Percentiles rank a stretch among this genome's conserved stretches.
Evolutionary conservation across 257 asterid species (phyloP).

Genomic region (Scutellaria minor): DNA sequence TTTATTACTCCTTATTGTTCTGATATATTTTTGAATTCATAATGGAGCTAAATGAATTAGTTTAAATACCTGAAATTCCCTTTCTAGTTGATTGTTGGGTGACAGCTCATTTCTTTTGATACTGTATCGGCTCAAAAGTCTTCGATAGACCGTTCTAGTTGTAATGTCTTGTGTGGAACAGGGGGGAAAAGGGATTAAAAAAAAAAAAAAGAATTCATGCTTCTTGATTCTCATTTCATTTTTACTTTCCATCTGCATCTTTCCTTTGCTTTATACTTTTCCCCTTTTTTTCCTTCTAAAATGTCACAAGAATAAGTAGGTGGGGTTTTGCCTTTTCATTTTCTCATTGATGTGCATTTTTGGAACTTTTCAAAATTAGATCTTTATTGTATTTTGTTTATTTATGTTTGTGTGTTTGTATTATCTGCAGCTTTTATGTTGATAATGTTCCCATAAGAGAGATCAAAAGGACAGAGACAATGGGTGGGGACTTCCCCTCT

Average conservation of each 20-base stretch:
- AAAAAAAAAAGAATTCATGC: constrained; percentile 1
- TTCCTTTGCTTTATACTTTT: constrained; percentile 25
- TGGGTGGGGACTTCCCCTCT: constrained; percentile 90
- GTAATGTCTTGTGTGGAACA: constrained; percentile 8
- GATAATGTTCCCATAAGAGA: constrained; percentile 84
- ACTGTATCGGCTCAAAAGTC: constrained; percentile 12
- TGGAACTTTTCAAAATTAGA: constrained; percentile 1
- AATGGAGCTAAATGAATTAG: not conserved
- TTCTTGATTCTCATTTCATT: constrained; percentile 21
- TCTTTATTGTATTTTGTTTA: constrained; percentile 36
- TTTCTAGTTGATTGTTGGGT: not conserved
- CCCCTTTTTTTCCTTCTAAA: not conserved
- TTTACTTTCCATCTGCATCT: constrained; percentile 29
- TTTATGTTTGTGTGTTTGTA: constrained; percentile 27
- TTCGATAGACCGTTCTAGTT: not conserved
- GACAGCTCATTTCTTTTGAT: constrained; percentile 5
- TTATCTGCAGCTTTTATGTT: constrained; percentile 69
- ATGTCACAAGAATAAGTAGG: constrained; percentile 31
- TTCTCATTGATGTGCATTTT: constrained; percentile 14
- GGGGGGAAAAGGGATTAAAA: not conserved
- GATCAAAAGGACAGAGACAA: constrained; percentile 61
- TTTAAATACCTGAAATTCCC: constrained; percentile 7
- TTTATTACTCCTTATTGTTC: not conserved
- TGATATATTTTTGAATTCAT: not conserved
- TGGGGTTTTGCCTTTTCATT: constrained; percentile 19